Percentiles rank a stretch among this genome's conserved stretches.
These are phyloP conservation scores for Botrytis porri DNA, from an alignment of 2,329 filamentous ascomycete species.

Conservation along the genomic window DNA sequence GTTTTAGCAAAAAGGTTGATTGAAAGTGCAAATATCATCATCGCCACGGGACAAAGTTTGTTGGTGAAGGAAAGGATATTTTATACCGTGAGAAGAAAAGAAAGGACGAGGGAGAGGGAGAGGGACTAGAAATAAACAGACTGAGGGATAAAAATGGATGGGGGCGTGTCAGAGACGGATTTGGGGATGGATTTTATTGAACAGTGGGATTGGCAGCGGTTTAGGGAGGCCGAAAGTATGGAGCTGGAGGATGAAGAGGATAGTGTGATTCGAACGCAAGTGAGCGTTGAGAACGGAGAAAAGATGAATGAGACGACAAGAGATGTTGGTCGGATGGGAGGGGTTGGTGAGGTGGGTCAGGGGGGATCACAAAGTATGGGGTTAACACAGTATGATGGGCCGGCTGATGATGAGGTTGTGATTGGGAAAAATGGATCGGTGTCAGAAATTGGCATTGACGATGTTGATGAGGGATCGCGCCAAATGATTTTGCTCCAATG, in stretches of 20 bases:
- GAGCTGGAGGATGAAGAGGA: background rate
- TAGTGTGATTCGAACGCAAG: background rate
- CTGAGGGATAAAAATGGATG: background rate
- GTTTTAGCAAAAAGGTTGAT: background rate
- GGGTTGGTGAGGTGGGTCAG: background rate
- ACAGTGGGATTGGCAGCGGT: constrained; percentile 11
- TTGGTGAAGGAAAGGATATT: background rate
- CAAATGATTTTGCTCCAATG: background rate
- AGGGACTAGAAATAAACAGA: too few species aligned
- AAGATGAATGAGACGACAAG: background rate
- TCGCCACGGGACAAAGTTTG: background rate
- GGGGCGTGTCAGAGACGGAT: background rate
- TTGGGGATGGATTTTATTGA: constrained; percentile 7
- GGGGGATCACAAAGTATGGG: too few species aligned
- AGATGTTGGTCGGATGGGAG: too few species aligned
- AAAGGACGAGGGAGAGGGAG: background rate
- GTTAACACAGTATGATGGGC: background rate
- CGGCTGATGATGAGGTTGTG: background rate
- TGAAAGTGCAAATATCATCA: background rate
- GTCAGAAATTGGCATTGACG: background rate
- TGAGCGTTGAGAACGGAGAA: background rate
- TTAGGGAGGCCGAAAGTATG: constrained; percentile 10
- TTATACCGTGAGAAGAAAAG: background rate
- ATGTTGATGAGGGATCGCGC: background rate
- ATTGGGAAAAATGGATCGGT: background rate